phyloP scores from a whole-genome alignment of 2,329 filamentous ascomycete species.

The Fusarium protoensiforme region DNA sequence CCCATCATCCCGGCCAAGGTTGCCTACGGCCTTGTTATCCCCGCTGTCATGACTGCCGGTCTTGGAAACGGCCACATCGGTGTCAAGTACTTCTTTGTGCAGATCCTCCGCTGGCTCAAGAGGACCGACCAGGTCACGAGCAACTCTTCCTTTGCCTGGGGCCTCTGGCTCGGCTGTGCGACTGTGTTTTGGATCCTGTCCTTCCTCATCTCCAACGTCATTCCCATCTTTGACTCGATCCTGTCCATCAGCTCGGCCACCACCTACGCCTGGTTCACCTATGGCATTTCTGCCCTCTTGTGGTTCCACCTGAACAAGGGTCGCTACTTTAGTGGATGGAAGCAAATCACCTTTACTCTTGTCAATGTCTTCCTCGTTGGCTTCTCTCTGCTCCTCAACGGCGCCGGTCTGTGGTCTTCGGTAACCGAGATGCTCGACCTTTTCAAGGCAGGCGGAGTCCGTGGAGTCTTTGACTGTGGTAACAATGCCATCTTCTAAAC shows the following conservation, averaged over 20 bases:
- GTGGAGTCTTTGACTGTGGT: conserved; percentile 4
- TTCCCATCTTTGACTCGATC: conserved; percentile 37
- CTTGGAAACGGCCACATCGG: conserved; percentile 29
- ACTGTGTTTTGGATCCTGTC: conserved; percentile 24
- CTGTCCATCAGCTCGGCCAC: conserved; percentile 27
- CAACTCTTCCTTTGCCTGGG: conserved; percentile 27
- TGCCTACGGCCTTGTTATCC: conserved; percentile 29
- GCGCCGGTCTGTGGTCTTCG: conserved; percentile 21
- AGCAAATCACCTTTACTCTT: conserved; percentile 21
- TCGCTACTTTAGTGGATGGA: conserved; percentile 12
- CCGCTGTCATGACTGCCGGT: conserved; percentile 26
- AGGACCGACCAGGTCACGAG: not conserved
- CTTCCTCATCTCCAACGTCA: conserved; percentile 34
- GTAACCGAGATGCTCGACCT: conserved; percentile 7
- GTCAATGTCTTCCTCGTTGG: conserved; percentile 21
- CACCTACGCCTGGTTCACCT: conserved; percentile 30
- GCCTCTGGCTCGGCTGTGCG: conserved; percentile 28
- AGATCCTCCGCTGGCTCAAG: not conserved
- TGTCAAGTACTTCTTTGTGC: conserved; percentile 21
- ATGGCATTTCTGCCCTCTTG: conserved; percentile 17
- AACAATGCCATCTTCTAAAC: conserved; percentile 2
- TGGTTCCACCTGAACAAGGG: conserved; percentile 25
- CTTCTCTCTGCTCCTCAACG: conserved; percentile 23
- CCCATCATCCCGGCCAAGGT: conserved; percentile 24
- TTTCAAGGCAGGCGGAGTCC: conserved; percentile 1